A percentile compares a stretch with the other conserved stretches of the same genome.
phyloP scores from a whole-genome alignment of 2,329 filamentous ascomycete species.

The Cytospora schulzeri region DNA sequence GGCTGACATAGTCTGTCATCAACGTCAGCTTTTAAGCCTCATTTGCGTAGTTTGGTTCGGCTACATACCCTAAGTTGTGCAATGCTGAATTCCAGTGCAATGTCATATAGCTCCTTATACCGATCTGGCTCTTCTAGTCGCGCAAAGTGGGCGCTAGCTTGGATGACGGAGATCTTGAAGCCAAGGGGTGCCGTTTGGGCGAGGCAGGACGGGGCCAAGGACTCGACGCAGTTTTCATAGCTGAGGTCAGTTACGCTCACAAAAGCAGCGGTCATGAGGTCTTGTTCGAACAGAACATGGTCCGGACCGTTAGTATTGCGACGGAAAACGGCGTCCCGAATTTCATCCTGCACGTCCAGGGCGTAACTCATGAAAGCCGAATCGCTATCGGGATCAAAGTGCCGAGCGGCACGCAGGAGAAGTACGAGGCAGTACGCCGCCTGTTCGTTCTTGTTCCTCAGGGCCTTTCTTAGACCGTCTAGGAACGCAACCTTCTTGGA shows the following conservation, averaged over 20 bases:
- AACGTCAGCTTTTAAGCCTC: slow-evolving; percentile 5
- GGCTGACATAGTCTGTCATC: slow-evolving; percentile 41
- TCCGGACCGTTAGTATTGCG: slow-evolving; percentile 51
- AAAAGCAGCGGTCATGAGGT: slow-evolving; percentile 67
- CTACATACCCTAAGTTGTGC: slow-evolving; percentile 55
- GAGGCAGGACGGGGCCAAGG: slow-evolving; percentile 59
- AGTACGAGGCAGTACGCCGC: slow-evolving; percentile 68
- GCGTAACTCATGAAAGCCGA: slow-evolving; percentile 67
- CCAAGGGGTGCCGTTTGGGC: slow-evolving; percentile 56
- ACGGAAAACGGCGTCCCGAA: slow-evolving; percentile 66
- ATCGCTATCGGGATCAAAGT: slow-evolving; percentile 66
- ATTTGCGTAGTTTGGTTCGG: not conserved
- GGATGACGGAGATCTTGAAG: slow-evolving; percentile 65
- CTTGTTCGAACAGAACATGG: slow-evolving; percentile 58
- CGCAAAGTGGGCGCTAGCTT: slow-evolving; percentile 65
- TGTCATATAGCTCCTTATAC: slow-evolving; percentile 58
- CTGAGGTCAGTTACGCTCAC: slow-evolving; percentile 65
- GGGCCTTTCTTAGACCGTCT: slow-evolving; percentile 62
- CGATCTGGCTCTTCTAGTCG: slow-evolving; percentile 50
- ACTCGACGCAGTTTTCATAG: slow-evolving; percentile 59
- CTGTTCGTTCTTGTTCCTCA: slow-evolving; percentile 66
- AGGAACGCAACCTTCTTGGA: slow-evolving; percentile 68
- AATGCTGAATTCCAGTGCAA: slow-evolving; percentile 59
- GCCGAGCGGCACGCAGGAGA: slow-evolving; percentile 63
- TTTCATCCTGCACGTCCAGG: slow-evolving; percentile 69